Base-by-base conservation (phyloP, 257 asterid genomes). In the Craterostigma plantagineum region DNA sequence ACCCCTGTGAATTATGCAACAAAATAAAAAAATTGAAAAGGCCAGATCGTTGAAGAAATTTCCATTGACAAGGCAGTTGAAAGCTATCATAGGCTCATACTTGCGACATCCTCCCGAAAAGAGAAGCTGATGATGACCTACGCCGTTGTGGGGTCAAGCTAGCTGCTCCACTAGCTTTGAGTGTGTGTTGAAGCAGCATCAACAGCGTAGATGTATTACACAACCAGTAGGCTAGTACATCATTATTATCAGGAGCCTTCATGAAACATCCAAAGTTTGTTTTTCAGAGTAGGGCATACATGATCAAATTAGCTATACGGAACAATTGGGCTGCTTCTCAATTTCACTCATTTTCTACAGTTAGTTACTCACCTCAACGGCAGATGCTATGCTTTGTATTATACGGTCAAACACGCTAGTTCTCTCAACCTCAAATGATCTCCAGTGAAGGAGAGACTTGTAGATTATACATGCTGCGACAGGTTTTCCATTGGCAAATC, bases 371-470 rank as follows among this genome's bases (percentile, higher is more conserved):
- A 87, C 98, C 98, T 87, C 98, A 46, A 82, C 48, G 10, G 93
- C 72, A 23, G 95, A 79, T 43, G 95, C 90, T 49, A 87, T 58
- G 10, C 83, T 64, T 58, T 82, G 93, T 55, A 87, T 87, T 51
- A 87, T 72, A 42, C 93, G 80, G 67, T 87, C 98, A 68, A 87
- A 87, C 50, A 87, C 95, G 33, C 67, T 79, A 43, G 98, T 87
- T 55, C 95, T 79, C 71, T 87, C 98, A 49, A 87, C 98, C 75
- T 87, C 98, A 51, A 82, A 87, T 52, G 95, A 82, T 60, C 98
- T 79, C 98, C 98, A 87, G 55, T 87, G 98, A 43, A 79, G 93
- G 60, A 87, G 95, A 66, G 93, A 68, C 70, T 87, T 87, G 75
- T 87, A 87, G 43, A 87, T 77, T 55, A 87, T 63, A 72, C 93